phyloP scores from a whole-genome alignment of 1,139 yeast genomes.

The Lodderomyces orthopsilosis region DNA sequence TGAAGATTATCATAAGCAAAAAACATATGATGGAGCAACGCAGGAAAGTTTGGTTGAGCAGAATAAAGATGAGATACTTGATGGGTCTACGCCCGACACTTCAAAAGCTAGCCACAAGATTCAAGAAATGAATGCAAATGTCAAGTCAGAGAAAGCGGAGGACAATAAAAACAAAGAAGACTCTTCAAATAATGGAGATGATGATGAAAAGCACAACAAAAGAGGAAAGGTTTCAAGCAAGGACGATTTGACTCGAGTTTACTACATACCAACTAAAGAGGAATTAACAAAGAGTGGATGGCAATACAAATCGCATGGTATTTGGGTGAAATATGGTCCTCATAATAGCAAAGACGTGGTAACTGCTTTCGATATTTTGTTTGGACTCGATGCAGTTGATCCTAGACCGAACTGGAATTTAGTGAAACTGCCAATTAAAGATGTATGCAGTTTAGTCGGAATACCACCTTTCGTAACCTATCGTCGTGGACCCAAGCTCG shows the following conservation, averaged over 20 bases:
- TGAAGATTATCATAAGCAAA: constrained; percentile 25
- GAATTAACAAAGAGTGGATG: constrained; percentile 35
- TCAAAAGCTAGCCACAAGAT: constrained; percentile 16
- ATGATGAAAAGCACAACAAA: constrained; percentile 9
- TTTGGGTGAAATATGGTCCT: constrained; percentile 31
- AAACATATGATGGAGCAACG: constrained; percentile 30
- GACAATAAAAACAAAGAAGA: constrained; percentile 8
- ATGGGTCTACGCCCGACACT: constrained; percentile 13
- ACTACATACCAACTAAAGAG: constrained; percentile 31
- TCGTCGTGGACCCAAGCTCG: constrained; percentile 22
- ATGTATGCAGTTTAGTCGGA: constrained; percentile 19
- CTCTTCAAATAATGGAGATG: constrained; percentile 19
- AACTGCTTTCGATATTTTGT: constrained; percentile 57
- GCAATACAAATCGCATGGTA: constrained; percentile 31
- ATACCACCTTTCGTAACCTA: constrained; percentile 30
- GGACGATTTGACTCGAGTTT: constrained; percentile 21
- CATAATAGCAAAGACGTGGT: constrained; percentile 40
- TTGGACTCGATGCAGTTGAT: constrained; percentile 71
- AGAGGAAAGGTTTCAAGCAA: constrained; percentile 20
- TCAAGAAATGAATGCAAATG: constrained; percentile 17
- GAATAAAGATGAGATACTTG: constrained; percentile 9
- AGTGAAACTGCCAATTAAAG: constrained; percentile 24
- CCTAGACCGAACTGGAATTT: constrained; percentile 75
- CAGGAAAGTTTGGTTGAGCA: constrained; percentile 19
- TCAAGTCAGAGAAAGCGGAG: constrained; percentile 14